Percentiles rank a stretch among this genome's conserved stretches.
Conservation (phyloP, 2,329 filamentous ascomycete genomes). For the Cladosporium colombiae region DNA sequence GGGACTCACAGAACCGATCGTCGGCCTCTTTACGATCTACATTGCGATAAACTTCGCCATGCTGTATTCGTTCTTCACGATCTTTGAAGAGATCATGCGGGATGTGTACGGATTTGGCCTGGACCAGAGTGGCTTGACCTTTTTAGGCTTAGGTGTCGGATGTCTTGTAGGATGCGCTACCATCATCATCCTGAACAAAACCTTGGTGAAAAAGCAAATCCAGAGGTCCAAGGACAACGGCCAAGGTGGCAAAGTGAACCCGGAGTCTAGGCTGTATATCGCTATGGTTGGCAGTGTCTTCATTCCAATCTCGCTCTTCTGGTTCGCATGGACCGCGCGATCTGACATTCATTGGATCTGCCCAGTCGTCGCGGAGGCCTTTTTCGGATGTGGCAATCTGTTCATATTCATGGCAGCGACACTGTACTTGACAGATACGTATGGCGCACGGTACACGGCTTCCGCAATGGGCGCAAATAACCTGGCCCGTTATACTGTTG, state of each 20-base stretch:
- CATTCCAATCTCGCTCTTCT: constrained; percentile 32
- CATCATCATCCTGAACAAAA: constrained; percentile 14
- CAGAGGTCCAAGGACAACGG: constrained; percentile 8
- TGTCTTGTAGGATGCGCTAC: constrained; percentile 17
- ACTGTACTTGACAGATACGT: constrained; percentile 56
- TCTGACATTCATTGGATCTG: constrained; percentile 38
- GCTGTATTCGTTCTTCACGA: constrained; percentile 29
- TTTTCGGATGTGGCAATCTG: constrained; percentile 41
- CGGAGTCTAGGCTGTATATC: constrained; percentile 21
- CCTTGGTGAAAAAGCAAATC: constrained; percentile 10
- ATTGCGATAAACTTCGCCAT: constrained; percentile 29
- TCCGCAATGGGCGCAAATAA: constrained; percentile 60
- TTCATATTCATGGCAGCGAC: constrained; percentile 39
- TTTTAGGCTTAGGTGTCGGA: constrained; percentile 30
- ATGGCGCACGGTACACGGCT: constrained; percentile 54
- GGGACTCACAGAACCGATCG: constrained; percentile 36
- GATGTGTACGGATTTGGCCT: constrained; percentile 28
- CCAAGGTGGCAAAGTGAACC: constrained; percentile 19
- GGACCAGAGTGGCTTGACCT: constrained; percentile 27
- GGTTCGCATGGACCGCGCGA: constrained; percentile 40
- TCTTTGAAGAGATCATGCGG: constrained; percentile 28
- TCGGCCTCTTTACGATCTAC: constrained; percentile 29
- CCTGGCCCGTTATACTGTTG: constrained; percentile 57
- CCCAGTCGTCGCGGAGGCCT: constrained; percentile 41
- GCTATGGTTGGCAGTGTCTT: constrained; percentile 23